Evolutionary conservation across 768 basidiomycete species (phyloP).

Genomic region (Serendipita indica): DNA sequence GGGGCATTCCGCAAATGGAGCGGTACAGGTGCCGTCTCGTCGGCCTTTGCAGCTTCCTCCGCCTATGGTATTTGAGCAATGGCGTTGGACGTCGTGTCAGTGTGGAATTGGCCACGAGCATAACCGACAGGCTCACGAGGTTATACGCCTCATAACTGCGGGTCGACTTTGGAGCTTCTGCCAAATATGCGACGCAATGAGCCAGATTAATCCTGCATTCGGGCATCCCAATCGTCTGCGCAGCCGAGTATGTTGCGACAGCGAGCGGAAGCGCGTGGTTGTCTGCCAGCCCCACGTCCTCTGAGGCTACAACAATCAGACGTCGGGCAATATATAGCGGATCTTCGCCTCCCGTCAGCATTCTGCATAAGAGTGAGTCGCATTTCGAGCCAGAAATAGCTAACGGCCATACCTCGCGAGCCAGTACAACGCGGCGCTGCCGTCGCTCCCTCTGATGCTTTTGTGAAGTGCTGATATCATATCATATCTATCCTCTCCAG

Average conservation of each 20-base stretch:
- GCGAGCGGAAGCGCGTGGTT: conserved; percentile 60
- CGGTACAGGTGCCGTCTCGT: conserved; percentile 46
- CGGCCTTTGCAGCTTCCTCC: conserved; percentile 42
- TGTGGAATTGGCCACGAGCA: not conserved
- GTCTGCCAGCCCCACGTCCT: conserved; percentile 75
- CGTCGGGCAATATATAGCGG: conserved; percentile 60
- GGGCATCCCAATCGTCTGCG: conserved; percentile 63
- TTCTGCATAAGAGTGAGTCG: conserved; percentile 25
- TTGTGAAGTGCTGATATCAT: conserved; percentile 80
- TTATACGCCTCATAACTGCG: conserved; percentile 67
- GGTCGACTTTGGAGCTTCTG: conserved; percentile 73
- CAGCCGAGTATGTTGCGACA: conserved; percentile 45
- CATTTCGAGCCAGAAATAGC: not conserved
- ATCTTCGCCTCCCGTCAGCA: conserved; percentile 70
- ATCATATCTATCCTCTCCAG: conserved; percentile 63
- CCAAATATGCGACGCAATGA: conserved; percentile 60
- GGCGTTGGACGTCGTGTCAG: conserved; percentile 3
- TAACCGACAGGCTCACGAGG: conserved; percentile 18
- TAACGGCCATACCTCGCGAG: conserved; percentile 34
- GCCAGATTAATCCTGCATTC: conserved; percentile 68
- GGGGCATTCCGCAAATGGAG: conserved; percentile 65
- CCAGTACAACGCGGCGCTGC: conserved; percentile 75
- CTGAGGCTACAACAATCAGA: conserved; percentile 67
- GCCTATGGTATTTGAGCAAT: conserved; percentile 25
- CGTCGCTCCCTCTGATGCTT: conserved; percentile 60